A percentile compares a stretch with the other conserved stretches of the same genome.
Evolutionary conservation across 495 filamentous ascomycete genomes (phyloP).

Genomic region (Xylaria castorea): DNA sequence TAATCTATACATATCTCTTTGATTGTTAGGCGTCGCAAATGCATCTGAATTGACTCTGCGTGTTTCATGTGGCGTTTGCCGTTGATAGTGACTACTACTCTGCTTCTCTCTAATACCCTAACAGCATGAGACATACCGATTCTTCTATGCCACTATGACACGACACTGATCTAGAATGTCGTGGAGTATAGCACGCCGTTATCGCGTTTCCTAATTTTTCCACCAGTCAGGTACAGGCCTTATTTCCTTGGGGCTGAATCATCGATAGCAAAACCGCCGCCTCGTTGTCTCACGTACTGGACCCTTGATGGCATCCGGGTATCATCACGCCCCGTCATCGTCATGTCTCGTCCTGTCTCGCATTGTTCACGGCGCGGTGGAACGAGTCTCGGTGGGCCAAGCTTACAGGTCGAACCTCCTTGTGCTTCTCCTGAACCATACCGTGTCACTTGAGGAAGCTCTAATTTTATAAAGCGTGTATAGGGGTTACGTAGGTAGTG

Average conservation of each 20-base stretch:
- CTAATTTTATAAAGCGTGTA: background rate
- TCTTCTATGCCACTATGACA: slow-evolving; percentile 5
- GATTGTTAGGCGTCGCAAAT: background rate
- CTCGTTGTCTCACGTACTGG: background rate
- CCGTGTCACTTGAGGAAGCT: background rate
- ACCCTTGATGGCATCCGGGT: slow-evolving; percentile 1
- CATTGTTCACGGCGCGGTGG: slow-evolving; percentile 4
- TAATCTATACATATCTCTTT: background rate
- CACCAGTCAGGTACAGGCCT: background rate
- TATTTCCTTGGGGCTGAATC: slow-evolving; percentile 3
- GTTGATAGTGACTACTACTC: background rate
- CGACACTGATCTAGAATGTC: background rate
- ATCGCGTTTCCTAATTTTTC: background rate
- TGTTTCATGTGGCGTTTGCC: background rate
- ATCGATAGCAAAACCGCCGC: background rate
- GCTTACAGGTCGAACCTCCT: background rate
- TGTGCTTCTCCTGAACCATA: background rate
- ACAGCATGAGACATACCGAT: background rate
- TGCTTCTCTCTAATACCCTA: background rate
- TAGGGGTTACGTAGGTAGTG: background rate
- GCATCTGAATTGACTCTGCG: background rate
- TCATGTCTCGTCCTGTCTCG: slow-evolving; percentile 10
- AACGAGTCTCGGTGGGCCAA: slow-evolving; percentile 14
- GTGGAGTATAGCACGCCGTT: background rate
- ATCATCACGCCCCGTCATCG: background rate